Evolutionary conservation across 371 early-diverging fungal genomes (phyloP).

Genomic region (Mucor lusitanicus): DNA sequence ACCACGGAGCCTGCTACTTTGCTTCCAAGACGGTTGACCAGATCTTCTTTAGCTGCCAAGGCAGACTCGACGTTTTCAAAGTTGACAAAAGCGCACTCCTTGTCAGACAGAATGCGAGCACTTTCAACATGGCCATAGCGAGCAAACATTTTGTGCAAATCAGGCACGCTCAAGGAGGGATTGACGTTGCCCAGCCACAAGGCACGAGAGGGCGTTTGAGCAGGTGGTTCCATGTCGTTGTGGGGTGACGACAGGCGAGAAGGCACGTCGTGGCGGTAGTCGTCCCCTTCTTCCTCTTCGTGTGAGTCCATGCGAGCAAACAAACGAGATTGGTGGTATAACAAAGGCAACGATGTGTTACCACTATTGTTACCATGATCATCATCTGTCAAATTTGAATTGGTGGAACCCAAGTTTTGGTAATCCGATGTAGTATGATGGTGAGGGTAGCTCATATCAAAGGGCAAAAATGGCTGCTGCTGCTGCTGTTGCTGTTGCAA

Average conservation of each 20-base stretch:
- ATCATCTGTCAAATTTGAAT: constrained; percentile 4
- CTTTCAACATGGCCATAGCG: constrained; percentile 93
- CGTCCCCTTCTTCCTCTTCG: background rate
- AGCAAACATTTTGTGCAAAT: constrained; percentile 79
- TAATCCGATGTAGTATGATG: background rate
- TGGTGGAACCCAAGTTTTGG: constrained; percentile 7
- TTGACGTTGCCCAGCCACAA: constrained; percentile 96
- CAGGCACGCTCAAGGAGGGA: constrained; percentile 74
- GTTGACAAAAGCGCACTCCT: constrained; percentile 59
- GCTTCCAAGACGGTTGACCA: constrained; percentile 35
- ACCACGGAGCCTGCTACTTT: constrained; percentile 55
- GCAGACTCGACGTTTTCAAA: constrained; percentile 44
- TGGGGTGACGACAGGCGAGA: constrained; percentile 23
- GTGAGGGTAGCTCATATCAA: constrained; percentile 1
- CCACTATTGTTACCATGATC: background rate
- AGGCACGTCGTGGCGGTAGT: background rate
- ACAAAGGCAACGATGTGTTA: background rate
- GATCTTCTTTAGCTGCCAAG: constrained; percentile 41
- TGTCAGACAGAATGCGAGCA: constrained; percentile 86
- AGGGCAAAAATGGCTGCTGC: background rate
- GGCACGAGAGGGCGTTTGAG: constrained; percentile 78
- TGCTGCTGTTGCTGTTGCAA: constrained; percentile 14
- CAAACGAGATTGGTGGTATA: background rate
- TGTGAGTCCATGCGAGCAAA: constrained; percentile 6
- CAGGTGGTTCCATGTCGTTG: constrained; percentile 1